Evolutionary conservation across 2,329 filamentous ascomycete genomes (phyloP).

Genomic region (Fusarium udum): DNA sequence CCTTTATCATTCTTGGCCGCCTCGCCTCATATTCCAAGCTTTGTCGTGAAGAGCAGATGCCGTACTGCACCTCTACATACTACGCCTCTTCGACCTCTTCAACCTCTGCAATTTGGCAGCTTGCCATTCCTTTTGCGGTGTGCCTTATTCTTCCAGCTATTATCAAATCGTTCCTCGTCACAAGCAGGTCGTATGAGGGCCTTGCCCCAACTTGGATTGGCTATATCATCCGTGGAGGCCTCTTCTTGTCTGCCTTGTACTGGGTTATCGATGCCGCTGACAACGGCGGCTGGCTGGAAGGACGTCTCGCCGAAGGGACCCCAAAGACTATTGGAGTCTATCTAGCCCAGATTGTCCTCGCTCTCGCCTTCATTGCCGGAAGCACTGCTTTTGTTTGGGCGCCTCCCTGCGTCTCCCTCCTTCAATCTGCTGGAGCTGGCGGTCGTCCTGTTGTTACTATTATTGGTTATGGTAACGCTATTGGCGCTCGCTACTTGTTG

Average conservation of each 20-base stretch:
- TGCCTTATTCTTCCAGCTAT: conserved; percentile 77
- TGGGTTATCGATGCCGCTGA: conserved; percentile 92
- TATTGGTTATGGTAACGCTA: conserved; percentile 91
- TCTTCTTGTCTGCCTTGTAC: conserved; percentile 81
- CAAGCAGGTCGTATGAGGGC: conserved; percentile 88
- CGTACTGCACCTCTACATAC: conserved; percentile 93
- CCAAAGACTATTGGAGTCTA: conserved; percentile 81
- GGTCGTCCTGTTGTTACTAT: conserved; percentile 74
- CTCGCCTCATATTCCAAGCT: conserved; percentile 88
- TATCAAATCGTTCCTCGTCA: conserved; percentile 80
- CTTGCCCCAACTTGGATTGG: conserved; percentile 87
- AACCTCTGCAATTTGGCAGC: conserved; percentile 90
- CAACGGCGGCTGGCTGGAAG: conserved; percentile 81
- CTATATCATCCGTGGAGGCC: conserved; percentile 77
- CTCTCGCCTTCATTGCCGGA: conserved; percentile 82
- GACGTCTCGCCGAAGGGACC: conserved; percentile 60
- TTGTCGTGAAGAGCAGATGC: conserved; percentile 98
- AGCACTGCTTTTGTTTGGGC: conserved; percentile 87
- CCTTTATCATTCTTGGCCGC: conserved; percentile 83
- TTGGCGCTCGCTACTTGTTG: conserved; percentile 89
- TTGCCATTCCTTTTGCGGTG: conserved; percentile 80
- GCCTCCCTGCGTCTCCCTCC: conserved; percentile 82
- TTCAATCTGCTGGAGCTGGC: conserved; percentile 57
- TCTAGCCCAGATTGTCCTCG: conserved; percentile 82
- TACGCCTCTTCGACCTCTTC: conserved; percentile 93